Base-by-base conservation (phyloP, 2,329 filamentous ascomycete species). In the Monosporascus sp. region DNA sequence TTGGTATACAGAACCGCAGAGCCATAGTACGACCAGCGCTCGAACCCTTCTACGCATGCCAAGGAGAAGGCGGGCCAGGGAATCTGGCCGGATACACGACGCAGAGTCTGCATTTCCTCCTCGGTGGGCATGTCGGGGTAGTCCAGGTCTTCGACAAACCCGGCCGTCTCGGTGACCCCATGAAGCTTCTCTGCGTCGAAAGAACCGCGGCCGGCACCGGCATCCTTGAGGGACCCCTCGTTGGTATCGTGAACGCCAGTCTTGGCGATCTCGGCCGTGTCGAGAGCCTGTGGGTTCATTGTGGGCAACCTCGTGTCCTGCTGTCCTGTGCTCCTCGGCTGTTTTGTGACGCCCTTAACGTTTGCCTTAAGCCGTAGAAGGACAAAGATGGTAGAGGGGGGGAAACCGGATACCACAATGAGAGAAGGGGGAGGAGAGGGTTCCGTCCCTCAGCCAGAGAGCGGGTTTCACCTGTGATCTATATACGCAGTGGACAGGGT, bases 11-110 rank as follows among this genome's bases (percentile, higher is more conserved):
- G 75, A 35, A 85, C 78, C 44, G 82, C 79, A 5, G 84, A 85
- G 52, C 87, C 88, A 64, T 91, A 90, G 79, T 89, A 91, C 16
- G 84, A 87, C 72, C 89, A 89, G 48, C 87, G 84, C 72, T 91
- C 88, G 72, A 85, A 88, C 53, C 89, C 73, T 70, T 91, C 88
- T 55, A 88, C 82, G 57, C 89, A 84, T 48, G 85, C 86, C 55
- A 91, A 81, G 26, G 83, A 85, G 71, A 84, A 91, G 54, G 86
- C 80, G 52, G 78, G 73, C 78, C 79, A 84, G 48, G 84, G 83
- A 56, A 91, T 81, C 64, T 77, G 77, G 57, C 82, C 85, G 14
- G 84, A 81, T 22, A 88, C 79, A 62, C 83, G 81, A 49, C 76
- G 79, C n/a, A 88, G 78, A 0, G 81, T 85, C 16, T 58, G 66